phyloP scores from a whole-genome alignment of 2,329 filamentous ascomycete genomes.

The Epichloe coenophiala region DNA sequence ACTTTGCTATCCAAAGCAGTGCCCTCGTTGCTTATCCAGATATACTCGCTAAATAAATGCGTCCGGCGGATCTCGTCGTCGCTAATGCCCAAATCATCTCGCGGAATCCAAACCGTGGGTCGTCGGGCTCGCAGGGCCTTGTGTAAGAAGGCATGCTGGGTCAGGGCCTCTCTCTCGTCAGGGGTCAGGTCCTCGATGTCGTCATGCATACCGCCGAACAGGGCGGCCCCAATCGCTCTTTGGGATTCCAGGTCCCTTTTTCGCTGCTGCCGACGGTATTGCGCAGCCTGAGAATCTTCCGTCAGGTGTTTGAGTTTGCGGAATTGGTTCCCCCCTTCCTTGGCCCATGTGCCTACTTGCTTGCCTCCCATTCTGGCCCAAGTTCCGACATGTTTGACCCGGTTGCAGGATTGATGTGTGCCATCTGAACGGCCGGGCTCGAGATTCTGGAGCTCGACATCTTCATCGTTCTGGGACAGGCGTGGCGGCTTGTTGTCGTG shows the following conservation, averaged over 20 bases:
- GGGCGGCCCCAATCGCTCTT: slow-evolving; percentile 58
- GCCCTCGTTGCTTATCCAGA: slow-evolving; percentile 92
- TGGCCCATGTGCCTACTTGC: slow-evolving; percentile 21
- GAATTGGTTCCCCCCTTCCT: slow-evolving; percentile 34
- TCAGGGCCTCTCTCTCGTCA: slow-evolving; percentile 73
- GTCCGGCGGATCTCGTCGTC: slow-evolving; percentile 83
- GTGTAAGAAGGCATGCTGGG: slow-evolving; percentile 83
- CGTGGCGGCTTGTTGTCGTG: slow-evolving; percentile 14
- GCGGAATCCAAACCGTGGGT: slow-evolving; percentile 87
- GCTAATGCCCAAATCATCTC: slow-evolving; percentile 78
- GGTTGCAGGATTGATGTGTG: slow-evolving; percentile 24
- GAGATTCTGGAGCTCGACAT: slow-evolving; percentile 28
- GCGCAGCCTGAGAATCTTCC: slow-evolving; percentile 25
- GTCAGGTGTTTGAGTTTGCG: slow-evolving; percentile 26
- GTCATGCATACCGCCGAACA: slow-evolving; percentile 80
- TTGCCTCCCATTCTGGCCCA: slow-evolving; percentile 26
- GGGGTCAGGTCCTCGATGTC: slow-evolving; percentile 90
- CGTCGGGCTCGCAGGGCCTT: slow-evolving; percentile 70
- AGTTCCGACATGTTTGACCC: slow-evolving; percentile 32
- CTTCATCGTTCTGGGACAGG: slow-evolving; percentile 22
- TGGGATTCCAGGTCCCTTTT: slow-evolving; percentile 58
- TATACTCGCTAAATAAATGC: slow-evolving; percentile 57
- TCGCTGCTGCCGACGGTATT: slow-evolving; percentile 36
- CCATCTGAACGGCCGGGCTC: slow-evolving; percentile 7
- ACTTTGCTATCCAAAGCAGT: slow-evolving; percentile 75